Evolutionary conservation across 2,329 filamentous ascomycete species (phyloP).

Genomic region (Taxawa tesnikishii): DNA sequence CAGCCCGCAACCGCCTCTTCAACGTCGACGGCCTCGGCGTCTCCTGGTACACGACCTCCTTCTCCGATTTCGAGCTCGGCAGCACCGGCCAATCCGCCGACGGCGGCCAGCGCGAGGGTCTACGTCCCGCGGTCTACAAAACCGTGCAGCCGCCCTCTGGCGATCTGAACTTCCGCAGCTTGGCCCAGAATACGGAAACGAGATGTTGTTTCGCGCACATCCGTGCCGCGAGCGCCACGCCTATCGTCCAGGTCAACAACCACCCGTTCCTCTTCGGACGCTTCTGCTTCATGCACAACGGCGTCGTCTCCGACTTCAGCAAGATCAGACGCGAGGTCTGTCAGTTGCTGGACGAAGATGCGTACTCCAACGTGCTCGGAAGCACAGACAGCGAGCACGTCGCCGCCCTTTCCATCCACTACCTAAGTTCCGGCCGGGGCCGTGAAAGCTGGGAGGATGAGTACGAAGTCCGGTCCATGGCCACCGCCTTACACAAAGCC

Average conservation of each 20-base stretch:
- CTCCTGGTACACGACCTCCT: constrained; percentile 39
- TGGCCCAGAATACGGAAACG: constrained; percentile 39
- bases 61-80: constrained; percentile 26
- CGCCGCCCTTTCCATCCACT: constrained; percentile 37
- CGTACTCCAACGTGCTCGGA: constrained; percentile 36
- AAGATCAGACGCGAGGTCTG: constrained; percentile 34
- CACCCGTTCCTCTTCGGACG: constrained; percentile 44
- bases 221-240: constrained; percentile 35
- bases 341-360: constrained; percentile 32
- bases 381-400: constrained; percentile 42
- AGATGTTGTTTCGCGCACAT: constrained; percentile 42
- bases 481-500: constrained; percentile 27
- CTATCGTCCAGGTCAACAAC: constrained; percentile 38
- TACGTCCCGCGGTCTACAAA: constrained; percentile 40
- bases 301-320: constrained; percentile 34
- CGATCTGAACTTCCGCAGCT: constrained; percentile 40
- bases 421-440: constrained; percentile 26
- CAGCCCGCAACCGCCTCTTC: constrained; percentile 38
- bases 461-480: constrained; percentile 31
- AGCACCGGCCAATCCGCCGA: constrained; percentile 14
- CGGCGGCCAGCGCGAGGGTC: constrained; percentile 19
- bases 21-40: constrained; percentile 46
- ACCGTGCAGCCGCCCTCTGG: constrained; percentile 38
- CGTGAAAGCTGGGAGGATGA: constrained; percentile 28
- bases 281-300: constrained; percentile 46